phyloP scores from a whole-genome alignment of 1,284 basidiomycete species.

The Peniophora sp. region DNA sequence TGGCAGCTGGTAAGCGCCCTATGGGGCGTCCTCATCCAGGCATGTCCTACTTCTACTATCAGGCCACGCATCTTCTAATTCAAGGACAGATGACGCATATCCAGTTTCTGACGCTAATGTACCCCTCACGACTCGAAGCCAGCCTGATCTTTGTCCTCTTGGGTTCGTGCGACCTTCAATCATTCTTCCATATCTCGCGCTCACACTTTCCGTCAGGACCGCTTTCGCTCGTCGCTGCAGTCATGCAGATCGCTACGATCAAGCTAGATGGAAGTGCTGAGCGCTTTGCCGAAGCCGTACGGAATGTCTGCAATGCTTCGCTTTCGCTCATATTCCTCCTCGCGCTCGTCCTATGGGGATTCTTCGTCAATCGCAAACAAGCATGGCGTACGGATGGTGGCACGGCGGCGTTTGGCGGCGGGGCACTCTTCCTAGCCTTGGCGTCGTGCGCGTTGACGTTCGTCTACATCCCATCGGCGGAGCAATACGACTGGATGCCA shows the following conservation, averaged over 20 bases:
- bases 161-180: constrained; percentile 34
- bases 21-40: constrained; percentile 81
- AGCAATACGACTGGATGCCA: constrained; percentile 82
- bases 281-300: constrained; percentile 68
- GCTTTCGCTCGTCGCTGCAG: constrained; percentile 77
- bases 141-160: constrained; percentile 84
- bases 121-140: constrained; percentile 88
- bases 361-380: constrained; percentile 80
- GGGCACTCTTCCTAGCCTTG: constrained; percentile 72
- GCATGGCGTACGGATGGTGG: constrained; percentile 97
- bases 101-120: constrained; percentile 94
- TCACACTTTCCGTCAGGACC: constrained; percentile 45
- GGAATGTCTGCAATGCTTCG: constrained; percentile 93
- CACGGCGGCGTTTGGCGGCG: constrained; percentile 88
- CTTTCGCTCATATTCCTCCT: constrained; percentile 90
- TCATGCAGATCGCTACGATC: constrained; percentile 81
- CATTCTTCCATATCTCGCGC: not conserved
- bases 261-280: constrained; percentile 37
- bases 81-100: constrained; percentile 84
- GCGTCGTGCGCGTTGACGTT: constrained; percentile 81
- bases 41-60: constrained; percentile 23
- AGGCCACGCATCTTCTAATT: not conserved
- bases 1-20: constrained; percentile 89
- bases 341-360: constrained; percentile 90
- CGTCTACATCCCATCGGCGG: constrained; percentile 73